phyloP scores from a whole-genome alignment of 495 filamentous ascomycete species.

The Entonaema liquescens region DNA sequence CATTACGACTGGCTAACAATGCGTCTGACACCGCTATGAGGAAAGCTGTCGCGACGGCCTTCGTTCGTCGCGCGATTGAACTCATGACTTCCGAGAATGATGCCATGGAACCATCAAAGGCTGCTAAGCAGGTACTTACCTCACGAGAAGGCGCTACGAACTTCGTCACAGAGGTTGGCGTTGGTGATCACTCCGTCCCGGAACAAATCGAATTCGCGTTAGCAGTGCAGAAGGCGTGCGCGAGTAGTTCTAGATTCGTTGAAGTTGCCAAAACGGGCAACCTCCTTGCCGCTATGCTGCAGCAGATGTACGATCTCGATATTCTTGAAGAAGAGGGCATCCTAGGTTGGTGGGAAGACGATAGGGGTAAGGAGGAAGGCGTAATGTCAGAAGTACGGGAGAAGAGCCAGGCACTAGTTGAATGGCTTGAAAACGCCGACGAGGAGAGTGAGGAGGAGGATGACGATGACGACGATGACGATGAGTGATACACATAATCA shows the following conservation, averaged over 20 bases:
- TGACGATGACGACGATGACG: conserved; percentile 47
- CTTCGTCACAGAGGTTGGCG: conserved; percentile 63
- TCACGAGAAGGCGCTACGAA: conserved; percentile 55
- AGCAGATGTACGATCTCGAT: conserved; percentile 84
- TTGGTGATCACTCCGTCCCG: conserved; percentile 57
- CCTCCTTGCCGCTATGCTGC: conserved; percentile 76
- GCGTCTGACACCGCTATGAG: conserved; percentile 89
- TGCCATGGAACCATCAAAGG: conserved; percentile 65
- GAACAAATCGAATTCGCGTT: conserved; percentile 85
- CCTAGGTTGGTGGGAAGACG: conserved; percentile 86
- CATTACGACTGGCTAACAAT: conserved; percentile 85
- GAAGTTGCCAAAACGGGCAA: conserved; percentile 60
- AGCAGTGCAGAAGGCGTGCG: conserved; percentile 80
- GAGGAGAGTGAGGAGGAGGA: conserved; percentile 77
- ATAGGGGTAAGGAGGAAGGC: conserved; percentile 67
- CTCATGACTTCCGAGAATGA: conserved; percentile 67
- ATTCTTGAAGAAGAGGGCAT: conserved; percentile 90
- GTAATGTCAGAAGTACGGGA: conserved; percentile 74
- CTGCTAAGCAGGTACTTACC: conserved; percentile 67
- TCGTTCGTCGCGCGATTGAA: conserved; percentile 81
- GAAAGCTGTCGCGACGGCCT: conserved; percentile 82
- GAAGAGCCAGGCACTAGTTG: conserved; percentile 80
- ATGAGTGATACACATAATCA: conserved; percentile 21
- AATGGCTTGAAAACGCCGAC: conserved; percentile 84
- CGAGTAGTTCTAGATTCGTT: conserved; percentile 63